phyloP scores from a whole-genome alignment of 345 rosid species.

The Eucalyptus pauciflora region DNA sequence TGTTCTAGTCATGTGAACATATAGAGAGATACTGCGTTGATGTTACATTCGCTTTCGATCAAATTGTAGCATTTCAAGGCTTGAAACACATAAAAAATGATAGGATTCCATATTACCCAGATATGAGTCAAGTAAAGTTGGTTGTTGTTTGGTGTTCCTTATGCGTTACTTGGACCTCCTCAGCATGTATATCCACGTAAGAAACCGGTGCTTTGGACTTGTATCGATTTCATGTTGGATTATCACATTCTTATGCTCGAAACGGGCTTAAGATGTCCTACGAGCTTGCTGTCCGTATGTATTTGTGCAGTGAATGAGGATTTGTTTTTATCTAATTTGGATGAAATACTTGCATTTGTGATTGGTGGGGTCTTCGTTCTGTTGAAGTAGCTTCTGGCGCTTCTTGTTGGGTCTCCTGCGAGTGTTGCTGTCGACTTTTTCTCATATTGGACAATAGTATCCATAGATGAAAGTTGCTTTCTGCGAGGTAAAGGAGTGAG shows the following conservation, averaged over 20 bases:
- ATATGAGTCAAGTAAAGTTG: background rate
- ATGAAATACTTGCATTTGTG: background rate
- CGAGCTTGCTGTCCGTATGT: background rate
- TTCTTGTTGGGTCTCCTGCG: background rate
- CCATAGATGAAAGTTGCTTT: background rate
- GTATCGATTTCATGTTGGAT: background rate
- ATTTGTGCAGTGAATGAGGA: background rate
- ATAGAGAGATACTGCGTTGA: background rate
- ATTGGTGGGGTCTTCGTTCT: background rate
- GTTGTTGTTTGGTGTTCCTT: background rate
- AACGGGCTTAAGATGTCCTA: background rate
- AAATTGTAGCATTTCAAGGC: background rate
- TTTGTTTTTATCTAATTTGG: background rate
- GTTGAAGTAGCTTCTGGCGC: background rate
- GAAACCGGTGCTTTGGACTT: background rate
- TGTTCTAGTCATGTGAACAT: too few species aligned
- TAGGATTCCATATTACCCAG: background rate
- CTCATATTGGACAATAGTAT: background rate
- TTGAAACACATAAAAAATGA: background rate
- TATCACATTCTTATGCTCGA: background rate
- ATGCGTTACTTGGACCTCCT: background rate
- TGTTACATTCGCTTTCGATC: background rate
- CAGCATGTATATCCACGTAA: background rate
- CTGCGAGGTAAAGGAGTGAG: background rate
- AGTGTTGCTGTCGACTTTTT: background rate